Base-by-base conservation (phyloP, 78 protist species). In the Paulinella micropora region DNA sequence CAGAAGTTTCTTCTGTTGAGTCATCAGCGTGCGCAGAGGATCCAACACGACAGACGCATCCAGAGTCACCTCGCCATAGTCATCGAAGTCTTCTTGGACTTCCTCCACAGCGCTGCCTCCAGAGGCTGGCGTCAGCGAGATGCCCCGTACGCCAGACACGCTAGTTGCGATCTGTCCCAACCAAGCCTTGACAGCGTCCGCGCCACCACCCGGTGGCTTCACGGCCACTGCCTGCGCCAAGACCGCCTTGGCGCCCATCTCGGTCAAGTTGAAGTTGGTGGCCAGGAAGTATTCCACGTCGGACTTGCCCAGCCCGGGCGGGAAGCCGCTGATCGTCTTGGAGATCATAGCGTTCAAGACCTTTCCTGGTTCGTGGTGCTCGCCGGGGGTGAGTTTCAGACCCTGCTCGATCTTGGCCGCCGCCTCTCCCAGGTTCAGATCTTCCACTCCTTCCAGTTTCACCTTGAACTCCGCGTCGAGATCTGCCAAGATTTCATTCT, bases 401-500 rank as follows among this genome's bases (percentile, higher is more conserved):
- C n/a, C n/a, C n/a, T n/a, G n/a, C n/a, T 26, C 51, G 31, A 89
- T 2, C 28, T 79, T 79, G 0, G 1, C n/a, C 37, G 91, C 91
- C 2, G 37, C 83, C 32, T 79, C 91, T 2, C 38, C 34, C 36
- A 92, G 85, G 4, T 92, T 89, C 86, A 84, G 0, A 37, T 92
- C 94, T 0, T 39, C 94, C 37, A 39, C 86, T 0, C 90, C 51
- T n/a, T 92, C 94, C 23, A 90, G 86, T 38, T 29, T n/a, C 2
- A 23, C 86, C 32, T 87, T 90, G 37, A 92, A 85, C 87, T 92
- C 93, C 39, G 15, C 79, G 4, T 34, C 64, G 40, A 92, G 73
- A 67, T 93, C 94, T 9, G 93, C 94, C 4, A 93, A 26, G 41
- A 93, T 34, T 39, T 93, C 94, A 89, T 93, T 93, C 86, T 90